Base-by-base conservation (phyloP, 176 grass and related monocot genomes). In the Zizania latifolia region DNA sequence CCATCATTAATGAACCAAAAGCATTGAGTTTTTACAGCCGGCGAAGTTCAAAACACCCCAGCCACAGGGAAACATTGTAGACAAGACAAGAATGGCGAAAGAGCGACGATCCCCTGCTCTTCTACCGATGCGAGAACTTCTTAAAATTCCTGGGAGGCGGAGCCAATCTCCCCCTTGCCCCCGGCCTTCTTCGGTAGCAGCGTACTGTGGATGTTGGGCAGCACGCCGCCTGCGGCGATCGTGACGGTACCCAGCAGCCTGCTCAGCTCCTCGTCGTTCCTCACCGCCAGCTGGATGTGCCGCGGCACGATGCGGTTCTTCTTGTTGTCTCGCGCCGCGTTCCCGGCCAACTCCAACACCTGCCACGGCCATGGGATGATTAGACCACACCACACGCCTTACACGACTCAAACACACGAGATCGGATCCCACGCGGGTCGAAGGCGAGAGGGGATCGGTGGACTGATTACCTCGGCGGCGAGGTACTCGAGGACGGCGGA, bases 401-500 rank as follows among this genome's bases (percentile, higher is more conserved):
- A n/a, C 33, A 9, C 24, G 48, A 54, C 33, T 13, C n/a, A 7
- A 44, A 64, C n/a, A 24, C 64, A 34, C 19, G 19, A 14, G 63
- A 76, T 76, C 44, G 43, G 35, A 62, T 51, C 37, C 0, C 0
- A 4, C 50, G 48, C 0, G 8, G 13, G 62, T 34, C 27, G 3
- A n/a, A 4, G 21, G 11, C 0, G 30, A n/a, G 5, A 31, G 5
- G n/a, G 19, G 7, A n/a, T 34, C 2, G 23, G 0, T 16, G 0
- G 19, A 8, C 6, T 58, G 8, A 4, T 75, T 84, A 97, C 93
- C 93, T 97, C 90, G 22, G 93, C 90, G 29, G 94, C 86, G 37
- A 97, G 90, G 78, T 97, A 97, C 81, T 97, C 90, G 21, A 97
- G 93, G 53, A 97, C 93, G 1, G 93, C 86, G 26, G 93, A 89